Evolutionary conservation across 2,329 filamentous ascomycete species (phyloP).

Genomic region (Rhinocladiella mackenziei): DNA sequence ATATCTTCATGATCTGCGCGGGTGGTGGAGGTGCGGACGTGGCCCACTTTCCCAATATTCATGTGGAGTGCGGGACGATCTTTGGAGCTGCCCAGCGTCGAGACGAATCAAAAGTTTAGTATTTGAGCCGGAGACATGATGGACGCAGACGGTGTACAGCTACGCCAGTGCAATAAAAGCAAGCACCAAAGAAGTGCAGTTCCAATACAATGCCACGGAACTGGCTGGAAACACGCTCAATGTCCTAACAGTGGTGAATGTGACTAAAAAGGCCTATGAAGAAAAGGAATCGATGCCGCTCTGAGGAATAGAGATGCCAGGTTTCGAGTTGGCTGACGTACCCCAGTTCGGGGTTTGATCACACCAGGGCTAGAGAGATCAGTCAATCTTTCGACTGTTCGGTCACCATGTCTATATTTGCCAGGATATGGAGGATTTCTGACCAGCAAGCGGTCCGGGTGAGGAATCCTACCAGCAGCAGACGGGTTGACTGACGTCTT

Average conservation of each 20-base stretch:
- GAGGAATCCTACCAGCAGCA: constrained; percentile 35
- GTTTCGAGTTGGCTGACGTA: constrained; percentile 29
- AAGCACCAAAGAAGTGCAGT: constrained; percentile 45
- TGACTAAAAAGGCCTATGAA: constrained; percentile 39
- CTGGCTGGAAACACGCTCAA: constrained; percentile 35
- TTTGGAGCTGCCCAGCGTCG: constrained; percentile 39
- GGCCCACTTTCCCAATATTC: constrained; percentile 44
- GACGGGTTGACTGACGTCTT: constrained; percentile 31
- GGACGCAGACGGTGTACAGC: constrained; percentile 43
- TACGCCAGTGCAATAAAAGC: constrained; percentile 45
- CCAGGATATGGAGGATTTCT: constrained; percentile 29
- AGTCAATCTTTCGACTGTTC: constrained; percentile 36
- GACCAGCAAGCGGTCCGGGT: constrained; percentile 17
- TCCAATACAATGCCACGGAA: constrained; percentile 39
- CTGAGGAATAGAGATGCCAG: constrained; percentile 39
- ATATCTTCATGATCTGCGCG: constrained; percentile 32
- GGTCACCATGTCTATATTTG: constrained; percentile 33
- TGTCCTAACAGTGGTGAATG: constrained; percentile 34
- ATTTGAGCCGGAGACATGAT: constrained; percentile 41
- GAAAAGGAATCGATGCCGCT: constrained; percentile 33
- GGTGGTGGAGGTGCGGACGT: constrained; percentile 33
- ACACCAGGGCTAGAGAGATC: constrained; percentile 31
- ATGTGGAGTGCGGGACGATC: constrained; percentile 40
- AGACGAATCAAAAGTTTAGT: constrained; percentile 37
- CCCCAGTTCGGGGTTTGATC: constrained; percentile 41